Conservation (phyloP, 164 flowering plant genomes). For the Euptelea pleiosperma region DNA sequence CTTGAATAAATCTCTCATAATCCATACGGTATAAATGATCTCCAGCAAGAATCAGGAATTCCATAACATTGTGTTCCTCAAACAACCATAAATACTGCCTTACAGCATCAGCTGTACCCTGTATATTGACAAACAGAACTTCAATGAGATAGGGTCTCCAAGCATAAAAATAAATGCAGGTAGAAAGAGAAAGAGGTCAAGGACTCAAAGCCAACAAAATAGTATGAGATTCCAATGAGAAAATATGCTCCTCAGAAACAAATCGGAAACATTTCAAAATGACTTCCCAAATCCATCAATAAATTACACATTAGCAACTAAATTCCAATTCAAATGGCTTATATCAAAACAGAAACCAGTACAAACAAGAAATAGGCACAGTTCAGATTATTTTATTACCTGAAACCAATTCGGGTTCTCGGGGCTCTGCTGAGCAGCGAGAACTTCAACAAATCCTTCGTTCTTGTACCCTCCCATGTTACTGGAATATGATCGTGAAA, state of each 20-base stretch:
- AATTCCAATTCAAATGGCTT: too few species aligned
- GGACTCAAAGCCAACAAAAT: too few species aligned
- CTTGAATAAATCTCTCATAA: conserved; percentile 78
- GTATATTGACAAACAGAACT: conserved; percentile 8
- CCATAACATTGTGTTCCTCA: conserved; percentile 85
- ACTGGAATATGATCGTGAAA: conserved; percentile 78
- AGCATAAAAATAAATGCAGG: too few species aligned
- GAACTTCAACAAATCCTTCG: conserved; percentile 93
- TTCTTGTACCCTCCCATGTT: conserved; percentile 82
- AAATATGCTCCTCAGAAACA: background rate
- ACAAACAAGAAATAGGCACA: too few species aligned
- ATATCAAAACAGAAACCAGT: too few species aligned
- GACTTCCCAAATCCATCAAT: background rate
- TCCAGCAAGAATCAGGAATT: conserved; percentile 83
- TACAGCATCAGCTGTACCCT: conserved; percentile 98
- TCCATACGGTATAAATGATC: conserved; percentile 94
- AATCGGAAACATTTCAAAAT: background rate
- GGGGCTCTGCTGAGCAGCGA: conserved; percentile 96
- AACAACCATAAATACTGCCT: conserved; percentile 92
- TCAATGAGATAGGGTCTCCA: too few species aligned
- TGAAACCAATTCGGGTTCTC: conserved; percentile 96
- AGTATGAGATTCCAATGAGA: background rate
- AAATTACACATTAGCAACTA: too few species aligned
- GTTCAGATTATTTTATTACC: conserved; percentile 44
- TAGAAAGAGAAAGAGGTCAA: too few species aligned